Evolutionary conservation across 257 asterid species (phyloP).

Genomic region (Solanum piurae): DNA sequence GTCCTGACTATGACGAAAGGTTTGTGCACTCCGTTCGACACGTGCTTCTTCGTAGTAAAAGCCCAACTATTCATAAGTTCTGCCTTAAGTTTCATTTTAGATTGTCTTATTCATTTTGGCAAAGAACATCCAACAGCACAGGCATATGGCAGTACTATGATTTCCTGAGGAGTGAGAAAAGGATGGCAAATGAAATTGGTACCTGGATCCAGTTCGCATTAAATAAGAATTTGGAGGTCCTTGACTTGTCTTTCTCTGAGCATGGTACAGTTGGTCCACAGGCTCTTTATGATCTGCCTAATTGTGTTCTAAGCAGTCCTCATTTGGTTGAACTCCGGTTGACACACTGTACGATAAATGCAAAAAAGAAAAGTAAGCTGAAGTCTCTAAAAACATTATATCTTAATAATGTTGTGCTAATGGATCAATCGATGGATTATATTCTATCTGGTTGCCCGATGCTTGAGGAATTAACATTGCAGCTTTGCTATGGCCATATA

Average conservation of each 20-base stretch:
- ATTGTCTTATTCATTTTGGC: not conserved
- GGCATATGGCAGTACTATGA: not conserved
- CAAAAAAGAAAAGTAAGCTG: not conserved
- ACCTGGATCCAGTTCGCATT: slow-evolving; percentile 16
- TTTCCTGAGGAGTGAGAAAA: not conserved
- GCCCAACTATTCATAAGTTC: slow-evolving; percentile 5
- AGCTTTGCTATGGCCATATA: slow-evolving; percentile 7
- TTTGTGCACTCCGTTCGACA: slow-evolving; percentile 8
- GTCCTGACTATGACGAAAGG: not conserved
- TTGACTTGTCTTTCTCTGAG: slow-evolving; percentile 15
- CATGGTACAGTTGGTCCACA: not conserved
- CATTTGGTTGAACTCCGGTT: slow-evolving; percentile 9
- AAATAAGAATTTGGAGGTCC: slow-evolving; percentile 15
- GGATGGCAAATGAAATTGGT: slow-evolving; percentile 1
- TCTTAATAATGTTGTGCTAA: not conserved
- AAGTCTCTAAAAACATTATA: slow-evolving; percentile 3
- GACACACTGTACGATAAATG: slow-evolving; percentile 7
- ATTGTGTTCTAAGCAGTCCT: slow-evolving; percentile 9
- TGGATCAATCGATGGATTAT: not conserved
- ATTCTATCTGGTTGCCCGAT: slow-evolving; percentile 14
- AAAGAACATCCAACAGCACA: not conserved
- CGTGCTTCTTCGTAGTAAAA: slow-evolving; percentile 1
- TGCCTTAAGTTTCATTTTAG: slow-evolving; percentile 2
- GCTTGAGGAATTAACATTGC: slow-evolving; percentile 13
- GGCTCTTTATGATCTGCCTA: slow-evolving; percentile 13